A percentile compares a stretch with the other conserved stretches of the same genome.
These are phyloP conservation scores for Candida manassasensis DNA, from an alignment of 805 yeast species.

Conservation along the genomic window DNA sequence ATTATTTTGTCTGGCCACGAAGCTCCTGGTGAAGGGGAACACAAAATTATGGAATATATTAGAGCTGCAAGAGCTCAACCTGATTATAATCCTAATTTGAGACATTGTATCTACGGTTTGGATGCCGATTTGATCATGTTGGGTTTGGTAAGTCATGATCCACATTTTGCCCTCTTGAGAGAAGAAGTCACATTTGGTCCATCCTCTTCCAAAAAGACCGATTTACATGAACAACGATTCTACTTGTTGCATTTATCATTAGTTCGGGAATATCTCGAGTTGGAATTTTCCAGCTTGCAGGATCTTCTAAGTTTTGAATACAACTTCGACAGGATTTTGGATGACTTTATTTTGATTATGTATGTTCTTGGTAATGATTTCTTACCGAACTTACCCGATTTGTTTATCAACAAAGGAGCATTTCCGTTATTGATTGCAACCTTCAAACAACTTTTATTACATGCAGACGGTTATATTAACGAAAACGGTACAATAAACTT, in stretches of 20 bases:
- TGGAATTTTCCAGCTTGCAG: conserved; percentile 74
- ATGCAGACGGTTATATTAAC: conserved; percentile 78
- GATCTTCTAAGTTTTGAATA: conserved; percentile 62
- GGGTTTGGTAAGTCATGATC: conserved; percentile 87
- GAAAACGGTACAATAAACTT: conserved; percentile 79
- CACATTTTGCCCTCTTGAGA: conserved; percentile 90
- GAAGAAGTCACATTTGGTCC: conserved; percentile 93
- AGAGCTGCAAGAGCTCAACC: conserved; percentile 72
- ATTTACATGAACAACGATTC: conserved; percentile 73
- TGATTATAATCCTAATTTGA: conserved; percentile 69
- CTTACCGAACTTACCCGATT: conserved; percentile 92
- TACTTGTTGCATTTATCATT: conserved; percentile 78
- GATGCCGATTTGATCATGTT: conserved; percentile 96
- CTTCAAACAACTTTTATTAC: conserved; percentile 73
- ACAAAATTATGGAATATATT: conserved; percentile 90
- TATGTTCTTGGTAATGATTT: conserved; percentile 97
- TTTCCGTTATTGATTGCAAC: conserved; percentile 88
- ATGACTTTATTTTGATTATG: conserved; percentile 87
- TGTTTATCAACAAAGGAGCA: conserved; percentile 92
- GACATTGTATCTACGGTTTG: conserved; percentile 93
- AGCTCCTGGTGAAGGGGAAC: conserved; percentile 99
- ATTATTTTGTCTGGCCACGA: conserved; percentile 87
- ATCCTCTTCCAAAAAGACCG: conserved; percentile 33
- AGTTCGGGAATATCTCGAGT: conserved; percentile 83
- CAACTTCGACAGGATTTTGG: conserved; percentile 83